Evolutionary conservation across 306 rosid species (phyloP), one percentile per base, ranked within the genome.

Genomic region (Dryas octopetala): DNA sequence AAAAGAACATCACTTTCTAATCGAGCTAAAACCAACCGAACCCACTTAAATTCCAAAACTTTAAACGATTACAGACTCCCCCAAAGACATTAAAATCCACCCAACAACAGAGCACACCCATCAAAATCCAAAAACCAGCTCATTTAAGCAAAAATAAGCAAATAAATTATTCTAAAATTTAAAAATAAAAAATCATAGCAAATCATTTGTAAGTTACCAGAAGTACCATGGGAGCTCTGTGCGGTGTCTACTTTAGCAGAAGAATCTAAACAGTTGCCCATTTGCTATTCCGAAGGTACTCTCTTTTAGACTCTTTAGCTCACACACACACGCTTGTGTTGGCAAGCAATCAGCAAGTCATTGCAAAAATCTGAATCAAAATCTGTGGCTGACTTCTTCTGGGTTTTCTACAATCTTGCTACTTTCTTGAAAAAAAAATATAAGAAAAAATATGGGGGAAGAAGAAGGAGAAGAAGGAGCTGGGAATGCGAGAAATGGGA

Each of bases 191-290:
- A 59, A 32, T 45, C 54, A 43, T 2, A 62, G 46, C 40, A 10
- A 62, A 52, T 7, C 28, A 60, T 15, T 66, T 4, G 68, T 23
- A 55, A 54, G 17, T 60, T 81, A 94, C 98, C 97, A 74, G 80
- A 86, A 78, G 83, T 86, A 59, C 86, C 79, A 78, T 74, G 81
- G 46, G 90, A 82, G 73, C 85, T 86, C 55, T 84, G 98, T 46
- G 90, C 83, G 2, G 82, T 75, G 74, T 94, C 91, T 51, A 91
- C 84, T 83, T 85, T 91, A 45, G 97, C 96, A 65, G 97, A 89
- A 70, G 94, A 91, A 91, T 58, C 86, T 38, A 91, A 50, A 77
- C 98, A 91, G 86, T 94, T 94, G 72, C 98, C 98, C 97, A 94
- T 94, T 63, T 47, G 51, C 10, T 12, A 6, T 62, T 47, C 19